Evolutionary conservation across 805 yeast species (phyloP).

Genomic region (Tetrapisispora fleetii): DNA sequence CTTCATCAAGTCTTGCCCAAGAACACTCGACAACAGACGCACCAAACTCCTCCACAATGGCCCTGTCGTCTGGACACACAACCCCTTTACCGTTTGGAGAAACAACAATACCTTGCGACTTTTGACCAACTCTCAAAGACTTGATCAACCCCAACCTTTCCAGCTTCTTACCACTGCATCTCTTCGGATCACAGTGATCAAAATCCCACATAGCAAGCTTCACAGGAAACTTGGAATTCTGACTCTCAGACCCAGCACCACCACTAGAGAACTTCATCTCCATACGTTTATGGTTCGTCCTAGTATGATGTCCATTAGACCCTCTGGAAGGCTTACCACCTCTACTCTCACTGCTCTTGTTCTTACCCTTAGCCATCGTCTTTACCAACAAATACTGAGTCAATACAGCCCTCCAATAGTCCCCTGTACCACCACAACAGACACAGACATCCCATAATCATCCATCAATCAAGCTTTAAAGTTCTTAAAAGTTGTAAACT

Average conservation of each 20-base stretch:
- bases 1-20: conserved; percentile 95
- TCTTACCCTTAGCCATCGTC: conserved; percentile 34
- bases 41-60: conserved; percentile 67
- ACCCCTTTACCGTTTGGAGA: conserved; percentile 87
- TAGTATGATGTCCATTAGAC: conserved; percentile 48
- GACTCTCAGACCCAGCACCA: conserved; percentile 17
- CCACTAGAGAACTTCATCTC: conserved; percentile 28
- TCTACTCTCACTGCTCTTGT: conserved; percentile 36
- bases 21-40: conserved; percentile 99
- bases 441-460: too few relatives aligned
- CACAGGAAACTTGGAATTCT: conserved; percentile 51
- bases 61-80: conserved; percentile 80
- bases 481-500: background rate
- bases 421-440: too few relatives aligned
- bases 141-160: conserved; percentile 80
- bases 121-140: conserved; percentile 80
- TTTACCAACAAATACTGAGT: background rate
- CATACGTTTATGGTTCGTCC: conserved; percentile 39
- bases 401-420: too few relatives aligned
- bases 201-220: conserved; percentile 98
- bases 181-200: conserved; percentile 96
- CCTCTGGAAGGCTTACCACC: conserved; percentile 28
- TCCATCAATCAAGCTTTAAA: too few relatives aligned
- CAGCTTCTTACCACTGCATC: conserved; percentile 91
- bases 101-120: conserved; percentile 81